Percentiles rank a stretch among this genome's conserved stretches.
Conservation (phyloP, 2,329 filamentous ascomycete genomes). For the Magnaporthales sp. region DNA sequence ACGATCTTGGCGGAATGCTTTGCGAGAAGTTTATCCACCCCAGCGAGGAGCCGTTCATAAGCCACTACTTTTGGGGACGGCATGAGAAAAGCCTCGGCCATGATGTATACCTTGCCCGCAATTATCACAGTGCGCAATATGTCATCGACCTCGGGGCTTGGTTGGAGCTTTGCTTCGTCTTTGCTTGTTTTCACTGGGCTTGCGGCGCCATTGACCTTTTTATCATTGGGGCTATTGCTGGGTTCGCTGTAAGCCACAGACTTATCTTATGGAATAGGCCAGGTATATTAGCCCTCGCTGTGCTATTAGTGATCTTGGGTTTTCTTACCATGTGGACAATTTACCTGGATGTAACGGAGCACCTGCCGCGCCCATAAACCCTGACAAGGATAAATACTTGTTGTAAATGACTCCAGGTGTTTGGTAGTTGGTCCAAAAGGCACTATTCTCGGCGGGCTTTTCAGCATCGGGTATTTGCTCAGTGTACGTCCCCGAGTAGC, state of each 20-base stretch:
- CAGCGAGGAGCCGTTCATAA: not conserved
- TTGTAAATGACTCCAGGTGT: not conserved
- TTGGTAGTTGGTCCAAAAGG: not conserved
- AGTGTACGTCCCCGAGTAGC: not conserved
- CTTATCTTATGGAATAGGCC: too few relatives aligned
- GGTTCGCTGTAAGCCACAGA: too few relatives aligned
- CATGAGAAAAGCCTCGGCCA: not conserved
- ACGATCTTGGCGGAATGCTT: not conserved
- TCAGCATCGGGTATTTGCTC: not conserved
- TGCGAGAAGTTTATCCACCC: not conserved
- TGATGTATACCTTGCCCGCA: not conserved
- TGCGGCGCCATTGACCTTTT: too few relatives aligned
- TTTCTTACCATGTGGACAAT: not conserved
- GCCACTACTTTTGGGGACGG: not conserved
- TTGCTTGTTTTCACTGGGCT: too few relatives aligned
- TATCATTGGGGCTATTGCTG: too few relatives aligned
- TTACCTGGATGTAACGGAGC: not conserved
- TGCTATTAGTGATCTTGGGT: not conserved
- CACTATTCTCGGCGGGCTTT: too few relatives aligned
- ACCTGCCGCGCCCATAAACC: not conserved
- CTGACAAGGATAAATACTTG: not conserved
- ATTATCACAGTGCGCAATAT: not conserved
- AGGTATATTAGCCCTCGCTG: too few relatives aligned
- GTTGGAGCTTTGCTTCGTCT: not conserved
- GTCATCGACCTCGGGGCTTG: too few relatives aligned